Evolutionary conservation across 352 stramenopile genomes (phyloP).

Genomic region (Phytopythium boreale): DNA sequence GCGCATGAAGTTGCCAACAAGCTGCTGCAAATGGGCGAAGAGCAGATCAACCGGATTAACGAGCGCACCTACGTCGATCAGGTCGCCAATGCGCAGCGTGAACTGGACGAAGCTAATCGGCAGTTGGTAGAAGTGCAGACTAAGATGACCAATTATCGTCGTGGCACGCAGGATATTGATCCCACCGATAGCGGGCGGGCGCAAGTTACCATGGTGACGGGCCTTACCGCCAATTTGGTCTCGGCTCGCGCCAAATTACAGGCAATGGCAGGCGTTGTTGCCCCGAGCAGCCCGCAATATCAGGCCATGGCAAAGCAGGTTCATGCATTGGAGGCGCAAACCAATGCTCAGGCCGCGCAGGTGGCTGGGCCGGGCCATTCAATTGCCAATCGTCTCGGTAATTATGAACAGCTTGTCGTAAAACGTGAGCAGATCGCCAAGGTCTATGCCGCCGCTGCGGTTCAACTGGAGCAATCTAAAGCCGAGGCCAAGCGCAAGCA

Average conservation of each 20-base stretch:
- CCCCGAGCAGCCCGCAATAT: constrained; percentile 7
- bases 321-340: constrained; percentile 7
- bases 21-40: constrained; percentile 7
- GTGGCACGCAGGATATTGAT: constrained; percentile 7
- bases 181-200: constrained; percentile 6
- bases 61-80: constrained; percentile 7
- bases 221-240: constrained; percentile 7
- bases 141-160: constrained; percentile 8
- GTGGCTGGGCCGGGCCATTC: constrained; percentile 6
- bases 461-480: constrained; percentile 8
- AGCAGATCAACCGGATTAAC: constrained; percentile 8
- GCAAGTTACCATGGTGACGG: constrained; percentile 7
- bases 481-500: constrained; percentile 6
- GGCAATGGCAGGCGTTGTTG: constrained; percentile 7
- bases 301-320: constrained; percentile 7
- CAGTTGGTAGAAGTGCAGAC: constrained; percentile 7
- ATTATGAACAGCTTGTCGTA: constrained; percentile 8
- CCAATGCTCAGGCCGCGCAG: constrained; percentile 6
- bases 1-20: constrained; percentile 7
- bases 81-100: constrained; percentile 6
- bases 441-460: constrained; percentile 6
- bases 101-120: constrained; percentile 7
- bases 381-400: constrained; percentile 8
- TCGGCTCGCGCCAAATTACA: constrained; percentile 7
- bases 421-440: constrained; percentile 7